Evolutionary conservation across 106 monocot species (phyloP).

Genomic region (Dactylorhiza incarnata): DNA sequence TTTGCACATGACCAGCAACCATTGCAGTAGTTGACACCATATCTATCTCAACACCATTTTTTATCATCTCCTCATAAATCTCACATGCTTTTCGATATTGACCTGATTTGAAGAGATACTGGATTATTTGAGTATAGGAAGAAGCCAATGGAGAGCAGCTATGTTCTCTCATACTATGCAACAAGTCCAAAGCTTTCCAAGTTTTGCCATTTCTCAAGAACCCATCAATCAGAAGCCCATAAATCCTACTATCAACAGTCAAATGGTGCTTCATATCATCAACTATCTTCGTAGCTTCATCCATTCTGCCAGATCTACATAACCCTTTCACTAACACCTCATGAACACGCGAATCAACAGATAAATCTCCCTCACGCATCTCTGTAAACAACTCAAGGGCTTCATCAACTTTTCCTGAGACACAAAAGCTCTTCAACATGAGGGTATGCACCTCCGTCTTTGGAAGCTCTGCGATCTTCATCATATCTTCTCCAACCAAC

Average conservation of each 20-base stretch:
- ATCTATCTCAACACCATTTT: conserved; percentile 43
- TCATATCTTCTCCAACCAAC: conserved; percentile 58
- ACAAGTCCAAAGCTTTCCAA: conserved; percentile 33
- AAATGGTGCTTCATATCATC: conserved; percentile 25
- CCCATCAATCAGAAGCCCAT: conserved; percentile 53
- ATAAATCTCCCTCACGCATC: conserved; percentile 24
- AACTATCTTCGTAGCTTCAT: conserved; percentile 45
- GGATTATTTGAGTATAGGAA: conserved; percentile 66
- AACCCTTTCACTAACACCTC: conserved; percentile 48
- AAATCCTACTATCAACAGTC: conserved; percentile 20
- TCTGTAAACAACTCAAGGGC: conserved; percentile 41
- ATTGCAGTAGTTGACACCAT: conserved; percentile 50
- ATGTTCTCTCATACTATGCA: conserved; percentile 32
- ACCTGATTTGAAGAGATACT: conserved; percentile 46
- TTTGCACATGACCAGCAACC: conserved; percentile 52
- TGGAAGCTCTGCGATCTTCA: conserved; percentile 22
- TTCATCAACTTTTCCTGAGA: conserved; percentile 43
- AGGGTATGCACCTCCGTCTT: conserved; percentile 29
- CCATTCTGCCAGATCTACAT: conserved; percentile 40
- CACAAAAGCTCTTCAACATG: conserved; percentile 62
- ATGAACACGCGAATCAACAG: conserved; percentile 12
- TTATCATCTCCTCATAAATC: conserved; percentile 60
- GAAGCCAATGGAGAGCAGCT: conserved; percentile 28
- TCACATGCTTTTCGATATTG: conserved; percentile 46
- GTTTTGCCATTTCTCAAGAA: conserved; percentile 36